Conservation (phyloP, 805 yeast genomes). For the Hagleromyces aurorensis region DNA sequence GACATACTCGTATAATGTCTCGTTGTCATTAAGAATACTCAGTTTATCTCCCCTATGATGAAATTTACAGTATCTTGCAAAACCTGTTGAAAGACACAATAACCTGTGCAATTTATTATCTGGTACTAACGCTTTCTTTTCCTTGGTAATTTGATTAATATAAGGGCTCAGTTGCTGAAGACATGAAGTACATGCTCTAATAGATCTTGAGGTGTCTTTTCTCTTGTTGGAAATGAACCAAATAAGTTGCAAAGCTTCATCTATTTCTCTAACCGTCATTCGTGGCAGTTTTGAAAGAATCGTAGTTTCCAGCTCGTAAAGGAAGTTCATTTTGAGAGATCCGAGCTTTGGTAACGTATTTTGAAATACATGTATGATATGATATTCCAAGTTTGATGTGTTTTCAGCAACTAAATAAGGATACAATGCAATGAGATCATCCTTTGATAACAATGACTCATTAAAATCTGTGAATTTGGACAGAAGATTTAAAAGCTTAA, state of each 20-base stretch:
- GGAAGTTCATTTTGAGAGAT: conserved; percentile 44
- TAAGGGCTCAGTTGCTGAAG: conserved; percentile 44
- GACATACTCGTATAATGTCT: conserved; percentile 49
- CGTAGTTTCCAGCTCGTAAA: conserved; percentile 41
- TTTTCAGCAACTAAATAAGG: conserved; percentile 52
- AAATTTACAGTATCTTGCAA: conserved; percentile 64
- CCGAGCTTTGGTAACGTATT: conserved; percentile 38
- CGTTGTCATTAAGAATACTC: conserved; percentile 33
- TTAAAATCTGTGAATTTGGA: conserved; percentile 48
- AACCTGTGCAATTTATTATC: conserved; percentile 48
- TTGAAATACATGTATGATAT: conserved; percentile 47
- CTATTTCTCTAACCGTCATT: conserved; percentile 50
- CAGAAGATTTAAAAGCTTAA: conserved; percentile 30
- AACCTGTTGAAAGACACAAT: conserved; percentile 55
- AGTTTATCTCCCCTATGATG: conserved; percentile 34
- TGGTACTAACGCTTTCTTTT: conserved; percentile 12
- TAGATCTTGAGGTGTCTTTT: conserved; percentile 41
- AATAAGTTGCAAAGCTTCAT: conserved; percentile 66
- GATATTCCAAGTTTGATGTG: conserved; percentile 36
- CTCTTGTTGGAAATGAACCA: conserved; percentile 47
- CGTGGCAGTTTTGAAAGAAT: conserved; percentile 53
- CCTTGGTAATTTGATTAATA: conserved; percentile 26
- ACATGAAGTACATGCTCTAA: conserved; percentile 59
- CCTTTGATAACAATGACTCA: conserved; percentile 49
- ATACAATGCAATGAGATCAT: conserved; percentile 57